Base-by-base conservation (phyloP, 2,329 filamentous ascomycete species). In the Acarospora socialis region DNA sequence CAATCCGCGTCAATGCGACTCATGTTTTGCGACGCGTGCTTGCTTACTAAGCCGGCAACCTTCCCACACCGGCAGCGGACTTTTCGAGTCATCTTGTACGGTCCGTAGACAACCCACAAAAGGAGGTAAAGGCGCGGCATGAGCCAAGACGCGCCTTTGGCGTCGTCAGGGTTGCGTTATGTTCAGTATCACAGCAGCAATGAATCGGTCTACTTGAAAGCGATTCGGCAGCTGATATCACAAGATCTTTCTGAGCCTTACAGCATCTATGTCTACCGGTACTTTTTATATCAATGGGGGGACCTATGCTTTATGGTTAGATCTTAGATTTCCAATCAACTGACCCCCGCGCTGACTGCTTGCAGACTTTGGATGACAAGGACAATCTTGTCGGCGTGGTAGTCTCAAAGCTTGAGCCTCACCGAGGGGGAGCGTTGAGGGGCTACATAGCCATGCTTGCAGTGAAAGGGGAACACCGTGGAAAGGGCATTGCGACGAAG, bases 371-470 rank as follows among this genome's bases (percentile, higher is more conserved):
- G 40, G 61, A 68, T 26, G 65, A 79, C 39, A 68, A 73, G 9
- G 51, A 61, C 30, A 68, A 74, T 32, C 70, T 98, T 34, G 71
- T 93, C 37, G 90, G 90, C 35, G 86, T 95, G 27, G 79, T 98
- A 26, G 77, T 98, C 38, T 93, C 80, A 57, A 98, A 98, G 55
- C 73, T 98, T 37, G 90, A 98, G 54, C 70, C 74, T 15, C 90
- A 98, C 58, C 72, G 81, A 14, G 81, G 79, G 4, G 84, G 87
- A 42, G 86, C 84, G 2, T 66, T 84, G 42, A 73, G 90, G 40
- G 90, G 90, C 35, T 98, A 98, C 59, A 95, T 98, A 45, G 90
- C 90, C 49, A 98, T 98, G 90, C 68, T 98, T 24, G 90, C 90
- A n/a, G 86, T 93, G 4, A 73, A 77, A 25, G 73, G 82, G 22